Conservation (phyloP, 1,284 basidiomycete species). For the Vanrija humicola region DNA sequence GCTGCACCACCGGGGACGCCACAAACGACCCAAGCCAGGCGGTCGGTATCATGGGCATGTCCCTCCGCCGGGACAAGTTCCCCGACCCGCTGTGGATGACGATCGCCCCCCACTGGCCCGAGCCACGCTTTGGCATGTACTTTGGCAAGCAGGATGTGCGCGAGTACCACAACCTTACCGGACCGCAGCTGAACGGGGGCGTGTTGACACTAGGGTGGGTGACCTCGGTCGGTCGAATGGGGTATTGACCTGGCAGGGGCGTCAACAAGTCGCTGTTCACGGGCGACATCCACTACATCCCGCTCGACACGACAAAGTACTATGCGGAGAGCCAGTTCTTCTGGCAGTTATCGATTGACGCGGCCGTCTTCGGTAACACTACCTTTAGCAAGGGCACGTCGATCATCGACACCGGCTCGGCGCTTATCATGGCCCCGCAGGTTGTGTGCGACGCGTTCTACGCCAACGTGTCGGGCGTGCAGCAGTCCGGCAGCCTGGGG, state of each 20-base stretch:
- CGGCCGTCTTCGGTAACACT: not conserved
- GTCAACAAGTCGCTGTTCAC: conserved; percentile 61
- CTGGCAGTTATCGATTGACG: not conserved
- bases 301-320: not conserved
- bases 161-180: not conserved
- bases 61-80: no score
- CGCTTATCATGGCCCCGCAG: conserved; percentile 76
- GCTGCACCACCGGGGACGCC: no score
- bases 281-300: conserved; percentile 68
- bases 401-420: conserved; percentile 66
- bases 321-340: not conserved
- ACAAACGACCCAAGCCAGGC: no score
- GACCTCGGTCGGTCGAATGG: no score
- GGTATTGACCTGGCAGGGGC: not conserved
- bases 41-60: no score
- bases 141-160: not conserved
- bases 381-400: conserved; percentile 1
- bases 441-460: conserved; percentile 62
- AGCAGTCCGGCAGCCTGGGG: no score
- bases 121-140: not conserved
- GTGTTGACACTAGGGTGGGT: not conserved
- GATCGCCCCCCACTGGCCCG: not conserved
- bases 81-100: no score
- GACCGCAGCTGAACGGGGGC: not conserved
- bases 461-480: conserved; percentile 46